phyloP scores from a whole-genome alignment of 2,329 filamentous ascomycete species.

The Cladophialophora immunda region DNA sequence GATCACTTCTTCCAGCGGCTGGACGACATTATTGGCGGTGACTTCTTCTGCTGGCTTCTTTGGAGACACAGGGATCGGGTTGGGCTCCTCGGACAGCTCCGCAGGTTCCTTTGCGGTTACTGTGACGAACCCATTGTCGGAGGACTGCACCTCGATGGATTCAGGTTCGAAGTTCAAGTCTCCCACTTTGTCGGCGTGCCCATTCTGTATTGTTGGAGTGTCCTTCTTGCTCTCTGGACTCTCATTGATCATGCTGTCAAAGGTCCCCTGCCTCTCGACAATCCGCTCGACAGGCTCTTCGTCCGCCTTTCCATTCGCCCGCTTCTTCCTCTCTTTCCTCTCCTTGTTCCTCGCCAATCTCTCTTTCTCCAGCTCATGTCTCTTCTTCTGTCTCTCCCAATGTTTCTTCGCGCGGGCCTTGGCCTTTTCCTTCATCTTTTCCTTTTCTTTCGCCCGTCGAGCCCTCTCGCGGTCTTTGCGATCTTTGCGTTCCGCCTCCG shows the following conservation, averaged over 20 bases:
- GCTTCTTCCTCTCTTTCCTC: conserved; percentile 42
- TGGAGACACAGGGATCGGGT: neutral
- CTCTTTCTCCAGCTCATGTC: conserved; percentile 50
- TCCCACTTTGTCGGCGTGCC: neutral
- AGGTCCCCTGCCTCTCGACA: neutral
- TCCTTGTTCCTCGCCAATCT: conserved; percentile 43
- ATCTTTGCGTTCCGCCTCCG: conserved; percentile 42
- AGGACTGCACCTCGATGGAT: neutral
- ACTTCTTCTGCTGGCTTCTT: conserved; percentile 25
- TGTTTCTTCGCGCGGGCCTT: conserved; percentile 52
- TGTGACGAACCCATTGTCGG: neutral
- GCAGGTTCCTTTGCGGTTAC: neutral
- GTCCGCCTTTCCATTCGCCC: conserved; percentile 1
- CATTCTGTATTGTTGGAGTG: neutral
- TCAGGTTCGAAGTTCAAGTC: neutral
- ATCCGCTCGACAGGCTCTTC: neutral
- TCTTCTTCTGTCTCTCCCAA: conserved; percentile 52
- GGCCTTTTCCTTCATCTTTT: conserved; percentile 50
- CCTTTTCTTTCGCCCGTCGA: conserved; percentile 46
- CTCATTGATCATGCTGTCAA: neutral
- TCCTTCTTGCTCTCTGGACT: neutral
- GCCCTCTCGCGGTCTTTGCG: conserved; percentile 38
- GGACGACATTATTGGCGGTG: conserved; percentile 41
- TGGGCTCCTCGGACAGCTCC: neutral
- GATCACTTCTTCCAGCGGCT: conserved; percentile 43